Evolutionary conservation across 495 filamentous ascomycete species (phyloP), one percentile per base, ranked within the genome.

Genomic region (Sporormia fimetaria): DNA sequence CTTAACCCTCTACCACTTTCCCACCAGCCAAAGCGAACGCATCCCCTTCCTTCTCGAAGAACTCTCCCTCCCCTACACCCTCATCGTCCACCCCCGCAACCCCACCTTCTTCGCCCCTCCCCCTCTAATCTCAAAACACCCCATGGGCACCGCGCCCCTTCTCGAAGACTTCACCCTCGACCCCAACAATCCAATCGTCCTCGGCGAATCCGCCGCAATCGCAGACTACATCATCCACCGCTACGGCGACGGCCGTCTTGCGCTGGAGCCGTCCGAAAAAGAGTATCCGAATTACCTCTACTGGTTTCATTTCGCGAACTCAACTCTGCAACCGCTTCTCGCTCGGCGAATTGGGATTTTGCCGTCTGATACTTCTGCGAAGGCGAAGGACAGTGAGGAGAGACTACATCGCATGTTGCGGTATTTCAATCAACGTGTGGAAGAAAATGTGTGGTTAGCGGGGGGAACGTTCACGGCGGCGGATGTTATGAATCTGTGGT

Each of bases 11-110:
- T 72, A 78, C 54, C 74, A 80, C 55, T 63, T 77, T 32, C 57
- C 63, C 27, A 51, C 63, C 41, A 69, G 67, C 25, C 72, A 76
- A 61, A 74, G 70, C 29, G 75, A 79, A 49, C 74, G 74, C 48
- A 63, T 78, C 20, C 47, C 70, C 54, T 80, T 68, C 68, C 71
- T 80, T 45, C 71, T 68, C 52, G 74, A 81, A 57, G 75, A 81
- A 52, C 72, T 79, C 22, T 49, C 47, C 32, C 54, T 80, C 30
- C 47, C 62, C 4, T 78, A 78, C 57, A 49, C 62, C 6, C 59
- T 71, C 26, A 67, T 66, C 22, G 53, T 58, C 26, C 69, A 78
- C 61, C 46, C 65, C 10, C 66, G 74, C 33, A 54, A 57, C 15
- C 73, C 71, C 12, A n/a, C n/a, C n/a, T 23, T 73, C 6, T 51